phyloP scores from a whole-genome alignment of 345 rosid genomes.

The Durio zibethinus region DNA sequence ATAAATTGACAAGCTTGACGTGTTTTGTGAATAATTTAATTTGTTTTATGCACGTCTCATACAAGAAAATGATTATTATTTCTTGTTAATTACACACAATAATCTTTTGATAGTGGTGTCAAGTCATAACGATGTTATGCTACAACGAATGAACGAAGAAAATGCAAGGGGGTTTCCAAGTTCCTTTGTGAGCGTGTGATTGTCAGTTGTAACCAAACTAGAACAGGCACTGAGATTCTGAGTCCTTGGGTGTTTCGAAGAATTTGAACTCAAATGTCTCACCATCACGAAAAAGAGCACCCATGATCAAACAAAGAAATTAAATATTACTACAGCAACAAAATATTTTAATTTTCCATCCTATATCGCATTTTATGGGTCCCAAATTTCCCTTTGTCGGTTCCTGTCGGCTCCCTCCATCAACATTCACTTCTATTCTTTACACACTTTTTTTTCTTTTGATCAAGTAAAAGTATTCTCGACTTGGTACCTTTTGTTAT shows the following conservation, averaged over 20 bases:
- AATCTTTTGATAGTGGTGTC: too few relatives aligned
- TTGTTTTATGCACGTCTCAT: not conserved
- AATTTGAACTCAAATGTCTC: slow-evolving; percentile 11
- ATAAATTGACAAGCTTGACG: not conserved
- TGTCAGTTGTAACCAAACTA: slow-evolving; percentile 2
- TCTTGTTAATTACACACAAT: too few relatives aligned
- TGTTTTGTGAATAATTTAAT: not conserved
- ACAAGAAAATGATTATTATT: not conserved
- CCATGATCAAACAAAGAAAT: slow-evolving; percentile 10
- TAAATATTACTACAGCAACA: too few relatives aligned
- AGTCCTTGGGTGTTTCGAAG: slow-evolving; percentile 18
- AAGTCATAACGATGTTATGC: not conserved
- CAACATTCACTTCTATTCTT: slow-evolving; percentile 1
- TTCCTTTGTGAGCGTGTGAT: not conserved
- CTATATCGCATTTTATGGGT: slow-evolving; percentile 42
- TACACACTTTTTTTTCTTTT: not conserved
- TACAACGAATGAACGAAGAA: not conserved
- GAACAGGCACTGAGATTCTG: slow-evolving; percentile 27
- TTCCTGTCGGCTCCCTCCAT: slow-evolving; percentile 29
- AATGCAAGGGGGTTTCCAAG: not conserved
- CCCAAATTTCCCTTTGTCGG: slow-evolving; percentile 38
- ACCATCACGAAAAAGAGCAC: not conserved
- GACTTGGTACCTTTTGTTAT: not conserved
- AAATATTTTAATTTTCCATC: slow-evolving; percentile 28
- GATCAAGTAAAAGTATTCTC: not conserved